Evolutionary conservation across 495 filamentous ascomycete genomes (phyloP).

Genomic region (Aspergillus diversus): DNA sequence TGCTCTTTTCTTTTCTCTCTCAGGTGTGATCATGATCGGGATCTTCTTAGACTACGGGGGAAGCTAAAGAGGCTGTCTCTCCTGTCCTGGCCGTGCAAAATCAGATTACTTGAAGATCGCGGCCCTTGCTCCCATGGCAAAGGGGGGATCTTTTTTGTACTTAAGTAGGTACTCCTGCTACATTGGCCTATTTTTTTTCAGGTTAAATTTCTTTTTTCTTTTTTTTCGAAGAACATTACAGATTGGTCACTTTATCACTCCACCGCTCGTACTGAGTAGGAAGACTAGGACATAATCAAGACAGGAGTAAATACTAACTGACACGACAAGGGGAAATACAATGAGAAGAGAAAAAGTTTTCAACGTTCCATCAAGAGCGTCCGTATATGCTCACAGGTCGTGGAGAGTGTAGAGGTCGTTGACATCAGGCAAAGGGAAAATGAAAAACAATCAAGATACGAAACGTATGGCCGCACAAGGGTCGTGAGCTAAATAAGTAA

Average conservation of each 20-base stretch:
- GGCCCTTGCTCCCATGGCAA: too few relatives aligned
- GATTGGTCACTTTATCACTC: constrained; percentile 1
- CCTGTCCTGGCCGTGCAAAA: too few relatives aligned
- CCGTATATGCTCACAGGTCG: background rate
- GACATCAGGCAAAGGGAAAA: background rate
- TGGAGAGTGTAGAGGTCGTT: background rate
- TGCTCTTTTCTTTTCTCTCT: background rate
- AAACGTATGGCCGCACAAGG: background rate
- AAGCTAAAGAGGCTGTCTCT: background rate
- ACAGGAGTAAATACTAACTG: background rate
- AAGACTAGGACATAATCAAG: constrained; percentile 3
- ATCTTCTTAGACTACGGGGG: background rate
- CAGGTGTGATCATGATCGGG: background rate
- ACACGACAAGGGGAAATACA: background rate
- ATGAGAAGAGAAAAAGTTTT: background rate
- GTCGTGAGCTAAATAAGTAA: background rate
- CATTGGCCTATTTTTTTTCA: too few relatives aligned
- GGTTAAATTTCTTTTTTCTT: too few relatives aligned
- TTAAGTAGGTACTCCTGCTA: too few relatives aligned
- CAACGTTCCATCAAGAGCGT: background rate
- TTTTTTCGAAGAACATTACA: constrained; percentile 2
- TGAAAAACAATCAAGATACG: background rate
- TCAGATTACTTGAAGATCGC: too few relatives aligned
- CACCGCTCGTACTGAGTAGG: constrained; percentile 1
- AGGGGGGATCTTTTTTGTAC: too few relatives aligned